phyloP scores from a whole-genome alignment of 1,139 yeast species.

The Nakaseomyces delphensis region DNA sequence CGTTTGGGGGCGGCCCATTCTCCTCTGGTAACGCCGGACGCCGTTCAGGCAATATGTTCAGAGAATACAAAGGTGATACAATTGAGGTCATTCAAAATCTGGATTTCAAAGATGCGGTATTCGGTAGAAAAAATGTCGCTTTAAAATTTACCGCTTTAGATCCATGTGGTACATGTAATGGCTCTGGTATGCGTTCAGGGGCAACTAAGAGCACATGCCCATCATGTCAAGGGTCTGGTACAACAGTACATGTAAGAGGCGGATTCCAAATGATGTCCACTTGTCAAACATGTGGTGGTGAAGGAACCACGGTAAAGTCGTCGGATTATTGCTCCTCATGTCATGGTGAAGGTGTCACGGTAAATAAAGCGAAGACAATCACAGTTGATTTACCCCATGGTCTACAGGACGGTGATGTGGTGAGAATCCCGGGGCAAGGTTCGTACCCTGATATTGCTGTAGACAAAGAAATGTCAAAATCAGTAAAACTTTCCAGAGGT shows the following conservation, averaged over 20 bases:
- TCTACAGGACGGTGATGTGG: conserved; percentile 73
- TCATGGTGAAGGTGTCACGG: conserved; percentile 79
- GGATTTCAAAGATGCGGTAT: conserved; percentile 77
- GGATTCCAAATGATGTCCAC: conserved; percentile 97
- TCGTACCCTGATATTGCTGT: conserved; percentile 73
- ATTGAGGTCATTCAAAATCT: conserved; percentile 71
- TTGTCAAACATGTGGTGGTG: conserved; percentile 79
- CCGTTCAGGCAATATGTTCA: conserved; percentile 36
- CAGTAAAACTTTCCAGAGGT: conserved; percentile 60
- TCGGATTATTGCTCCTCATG: conserved; percentile 70
- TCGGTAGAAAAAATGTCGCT: conserved; percentile 57
- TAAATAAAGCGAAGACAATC: conserved; percentile 54
- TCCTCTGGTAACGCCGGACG: conserved; percentile 34
- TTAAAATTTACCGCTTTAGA: conserved; percentile 70
- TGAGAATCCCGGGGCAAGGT: conserved; percentile 82
- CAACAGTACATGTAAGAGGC: conserved; percentile 79
- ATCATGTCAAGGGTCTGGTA: conserved; percentile 90
- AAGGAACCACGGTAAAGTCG: conserved; percentile 68
- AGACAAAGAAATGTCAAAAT: conserved; percentile 37
- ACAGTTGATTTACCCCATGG: conserved; percentile 85
- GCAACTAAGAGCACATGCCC: conserved; percentile 72
- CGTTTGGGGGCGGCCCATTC: conserved; percentile 39
- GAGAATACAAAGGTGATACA: conserved; percentile 83
- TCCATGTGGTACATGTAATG: conserved; percentile 70
- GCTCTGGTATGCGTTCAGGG: conserved; percentile 76